phyloP scores from a whole-genome alignment of 140 eudicot species.

The Erigeron philadelphicus region DNA sequence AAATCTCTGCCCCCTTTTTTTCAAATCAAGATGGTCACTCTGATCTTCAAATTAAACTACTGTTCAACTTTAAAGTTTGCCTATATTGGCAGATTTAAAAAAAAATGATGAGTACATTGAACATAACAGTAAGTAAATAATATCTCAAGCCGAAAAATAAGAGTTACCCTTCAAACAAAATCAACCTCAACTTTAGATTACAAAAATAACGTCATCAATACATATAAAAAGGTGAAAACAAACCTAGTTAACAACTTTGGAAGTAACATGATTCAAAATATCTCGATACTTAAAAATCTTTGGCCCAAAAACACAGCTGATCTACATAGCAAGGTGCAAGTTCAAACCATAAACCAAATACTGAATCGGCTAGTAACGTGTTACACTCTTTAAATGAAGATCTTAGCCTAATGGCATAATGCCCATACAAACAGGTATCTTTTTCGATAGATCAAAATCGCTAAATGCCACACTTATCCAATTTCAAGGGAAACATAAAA shows the following conservation, averaged over 20 bases:
- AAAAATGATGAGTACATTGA: background rate
- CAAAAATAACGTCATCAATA: background rate
- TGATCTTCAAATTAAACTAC: background rate
- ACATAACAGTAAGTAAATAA: background rate
- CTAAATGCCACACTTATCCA: background rate
- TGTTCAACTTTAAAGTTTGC: background rate
- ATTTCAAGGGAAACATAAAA: background rate
- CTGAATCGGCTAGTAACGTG: background rate
- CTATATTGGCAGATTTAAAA: background rate
- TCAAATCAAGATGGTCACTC: background rate
- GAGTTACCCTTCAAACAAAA: background rate
- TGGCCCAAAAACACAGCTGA: background rate
- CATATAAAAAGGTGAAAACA: background rate
- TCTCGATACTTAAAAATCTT: background rate
- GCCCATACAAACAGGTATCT: background rate
- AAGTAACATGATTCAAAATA: background rate
- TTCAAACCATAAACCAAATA: background rate
- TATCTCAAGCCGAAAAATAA: background rate
- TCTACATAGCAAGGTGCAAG: background rate
- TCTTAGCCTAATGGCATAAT: background rate
- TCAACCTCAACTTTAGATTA: background rate
- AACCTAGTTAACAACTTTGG: slow-evolving; percentile 8
- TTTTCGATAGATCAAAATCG: background rate
- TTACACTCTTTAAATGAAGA: background rate
- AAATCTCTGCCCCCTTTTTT: background rate